phyloP scores from a whole-genome alignment of 441 rosid genomes.

The Metrosideros polymorpha region DNA sequence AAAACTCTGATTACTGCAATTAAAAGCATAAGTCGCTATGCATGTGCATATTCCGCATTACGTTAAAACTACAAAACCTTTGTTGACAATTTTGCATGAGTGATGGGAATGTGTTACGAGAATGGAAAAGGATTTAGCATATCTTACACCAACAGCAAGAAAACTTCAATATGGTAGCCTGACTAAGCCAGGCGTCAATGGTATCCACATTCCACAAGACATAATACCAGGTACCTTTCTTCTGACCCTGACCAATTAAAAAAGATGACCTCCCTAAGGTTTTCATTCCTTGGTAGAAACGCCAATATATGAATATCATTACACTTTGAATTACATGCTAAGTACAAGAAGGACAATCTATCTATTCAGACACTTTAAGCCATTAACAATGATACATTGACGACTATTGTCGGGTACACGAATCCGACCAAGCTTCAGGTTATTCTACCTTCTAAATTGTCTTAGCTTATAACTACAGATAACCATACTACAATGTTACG shows the following conservation, averaged over 20 bases:
- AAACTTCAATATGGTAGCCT: constrained; percentile 15
- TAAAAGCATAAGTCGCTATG: neutral
- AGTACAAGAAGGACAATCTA: neutral
- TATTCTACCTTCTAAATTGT: neutral
- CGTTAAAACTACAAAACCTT: neutral
- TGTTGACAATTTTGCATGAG: neutral
- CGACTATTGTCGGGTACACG: neutral
- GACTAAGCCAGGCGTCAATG: constrained; percentile 7
- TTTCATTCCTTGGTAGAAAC: constrained; percentile 1
- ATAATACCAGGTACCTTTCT: constrained; percentile 14
- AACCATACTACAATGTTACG: neutral
- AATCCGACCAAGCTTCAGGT: neutral
- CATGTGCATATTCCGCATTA: neutral
- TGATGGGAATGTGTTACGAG: neutral
- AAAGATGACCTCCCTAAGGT: constrained; percentile 10
- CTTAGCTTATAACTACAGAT: neutral
- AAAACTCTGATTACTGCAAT: neutral
- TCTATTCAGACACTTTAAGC: neutral
- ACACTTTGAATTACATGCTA: neutral
- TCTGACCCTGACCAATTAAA: constrained; percentile 14
- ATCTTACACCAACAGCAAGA: constrained; percentile 1
- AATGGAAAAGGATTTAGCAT: constrained; percentile 5
- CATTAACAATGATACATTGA: neutral
- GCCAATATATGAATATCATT: neutral
- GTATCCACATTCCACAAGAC: constrained; percentile 5